Conservation (phyloP, 1,284 basidiomycete genomes). For the Ceratorhiza oryzae-sativae region DNA sequence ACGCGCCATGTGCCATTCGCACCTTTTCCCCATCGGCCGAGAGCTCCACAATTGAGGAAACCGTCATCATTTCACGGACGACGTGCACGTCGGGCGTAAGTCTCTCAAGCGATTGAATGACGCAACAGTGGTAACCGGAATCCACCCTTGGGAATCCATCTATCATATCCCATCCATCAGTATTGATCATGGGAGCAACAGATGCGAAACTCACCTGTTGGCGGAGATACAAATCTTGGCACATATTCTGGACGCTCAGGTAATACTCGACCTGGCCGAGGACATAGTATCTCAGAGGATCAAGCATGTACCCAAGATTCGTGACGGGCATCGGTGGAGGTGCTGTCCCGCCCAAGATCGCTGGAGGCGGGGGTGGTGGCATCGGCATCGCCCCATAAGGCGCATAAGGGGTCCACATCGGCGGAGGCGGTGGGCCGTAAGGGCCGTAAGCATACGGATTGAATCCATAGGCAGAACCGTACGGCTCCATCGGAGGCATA, state of each 20-base stretch:
- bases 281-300: conserved; percentile 52
- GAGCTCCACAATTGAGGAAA: conserved; percentile 79
- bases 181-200: background rate
- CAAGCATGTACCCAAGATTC: conserved; percentile 48
- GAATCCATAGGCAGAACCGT: conserved; percentile 15
- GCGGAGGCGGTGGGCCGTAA: conserved; percentile 12
- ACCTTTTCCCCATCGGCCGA: conserved; percentile 64
- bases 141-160: conserved; percentile 93
- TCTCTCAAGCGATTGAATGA: conserved; percentile 84
- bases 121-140: conserved; percentile 78
- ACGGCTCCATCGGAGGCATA: conserved; percentile 24
- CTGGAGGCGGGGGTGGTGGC: conserved; percentile 13
- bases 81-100: conserved; percentile 71
- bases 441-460: conserved; percentile 13
- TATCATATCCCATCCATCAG: conserved; percentile 49
- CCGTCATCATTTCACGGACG: conserved; percentile 72
- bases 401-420: conserved; percentile 30
- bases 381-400: conserved; percentile 23
- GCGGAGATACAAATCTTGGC: conserved; percentile 58
- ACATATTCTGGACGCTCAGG: conserved; percentile 60
- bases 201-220: conserved; percentile 52
- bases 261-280: conserved; percentile 60
- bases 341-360: conserved; percentile 32
- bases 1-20: conserved; percentile 64
- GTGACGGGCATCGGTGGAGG: conserved; percentile 54